Percentiles rank a stretch among this genome's conserved stretches.
Evolutionary conservation across 345 rosid genomes (phyloP).

Genomic region (Mallotus nudiflorus): DNA sequence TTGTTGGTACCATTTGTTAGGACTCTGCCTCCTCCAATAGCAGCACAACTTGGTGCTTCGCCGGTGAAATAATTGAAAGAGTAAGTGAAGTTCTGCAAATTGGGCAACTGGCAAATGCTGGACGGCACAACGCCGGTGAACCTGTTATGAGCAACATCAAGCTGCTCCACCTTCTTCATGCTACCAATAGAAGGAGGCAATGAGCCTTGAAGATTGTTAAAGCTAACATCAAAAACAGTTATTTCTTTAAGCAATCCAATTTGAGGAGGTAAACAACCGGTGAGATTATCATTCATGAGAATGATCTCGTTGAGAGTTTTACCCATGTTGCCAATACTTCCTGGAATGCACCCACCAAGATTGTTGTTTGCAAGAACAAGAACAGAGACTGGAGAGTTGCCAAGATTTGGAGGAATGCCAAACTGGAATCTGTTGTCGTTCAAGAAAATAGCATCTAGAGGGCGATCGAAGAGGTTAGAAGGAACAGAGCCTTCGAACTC

Average conservation of each 20-base stretch:
- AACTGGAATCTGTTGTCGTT: slow-evolving; percentile 62
- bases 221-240: slow-evolving; percentile 64
- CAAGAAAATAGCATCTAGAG: slow-evolving; percentile 64
- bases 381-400: slow-evolving; percentile 72
- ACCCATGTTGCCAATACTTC: slow-evolving; percentile 68
- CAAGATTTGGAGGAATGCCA: slow-evolving; percentile 66
- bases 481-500: slow-evolving; percentile 79
- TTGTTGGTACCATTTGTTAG: slow-evolving; percentile 42
- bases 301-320: slow-evolving; percentile 67
- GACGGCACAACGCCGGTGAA: slow-evolving; percentile 64
- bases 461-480: slow-evolving; percentile 50
- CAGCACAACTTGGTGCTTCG: slow-evolving; percentile 57
- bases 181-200: slow-evolving; percentile 51
- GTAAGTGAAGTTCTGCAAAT: slow-evolving; percentile 58
- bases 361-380: slow-evolving; percentile 69
- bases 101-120: slow-evolving; percentile 52
- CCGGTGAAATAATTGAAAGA: slow-evolving; percentile 68
- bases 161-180: slow-evolving; percentile 72
- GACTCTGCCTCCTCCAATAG: slow-evolving; percentile 24
- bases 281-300: slow-evolving; percentile 66
- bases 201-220: slow-evolving; percentile 55
- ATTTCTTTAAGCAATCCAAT: slow-evolving; percentile 57
- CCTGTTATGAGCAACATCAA: slow-evolving; percentile 56
- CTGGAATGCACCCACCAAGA: slow-evolving; percentile 77
- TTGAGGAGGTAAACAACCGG: slow-evolving; percentile 70